Evolutionary conservation across 23 red algal genomes (phyloP).

Genomic region (Gracilaria domingensis): DNA sequence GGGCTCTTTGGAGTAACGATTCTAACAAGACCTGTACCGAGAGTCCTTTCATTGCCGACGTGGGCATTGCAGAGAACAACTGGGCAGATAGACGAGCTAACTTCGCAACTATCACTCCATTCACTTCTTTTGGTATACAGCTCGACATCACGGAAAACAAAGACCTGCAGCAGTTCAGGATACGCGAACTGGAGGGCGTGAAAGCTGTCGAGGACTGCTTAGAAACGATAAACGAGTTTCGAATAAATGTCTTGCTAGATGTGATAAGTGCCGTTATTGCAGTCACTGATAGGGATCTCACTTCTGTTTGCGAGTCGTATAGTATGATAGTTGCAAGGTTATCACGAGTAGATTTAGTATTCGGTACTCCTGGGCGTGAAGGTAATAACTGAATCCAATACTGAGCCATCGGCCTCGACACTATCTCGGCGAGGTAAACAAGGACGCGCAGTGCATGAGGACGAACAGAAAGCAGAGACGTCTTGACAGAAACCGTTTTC

Average conservation of each 20-base stretch:
- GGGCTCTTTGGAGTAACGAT: conserved; percentile 3
- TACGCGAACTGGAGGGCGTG: conserved; percentile 25
- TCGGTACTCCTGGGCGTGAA: conserved; percentile 2
- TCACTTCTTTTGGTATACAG: conserved; percentile 7
- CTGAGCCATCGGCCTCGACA: conserved; percentile 1
- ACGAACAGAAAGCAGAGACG: conserved; percentile 10
- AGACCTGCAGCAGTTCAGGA: conserved; percentile 7
- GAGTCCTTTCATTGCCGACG: not conserved
- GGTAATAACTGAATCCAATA: conserved; percentile 55
- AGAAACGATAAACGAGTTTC: conserved; percentile 19
- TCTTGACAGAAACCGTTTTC: not conserved
- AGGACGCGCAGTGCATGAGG: conserved; percentile 8
- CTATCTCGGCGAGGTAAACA: not conserved
- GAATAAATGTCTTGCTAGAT: conserved; percentile 31
- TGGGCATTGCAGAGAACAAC: conserved; percentile 15
- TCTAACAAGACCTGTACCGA: not conserved
- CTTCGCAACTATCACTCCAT: conserved; percentile 37
- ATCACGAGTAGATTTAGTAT: not conserved
- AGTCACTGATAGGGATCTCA: conserved; percentile 15
- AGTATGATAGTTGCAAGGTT: conserved; percentile 42
- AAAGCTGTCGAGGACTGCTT: conserved; percentile 8
- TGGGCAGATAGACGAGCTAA: conserved; percentile 29
- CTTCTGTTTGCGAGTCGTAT: conserved; percentile 31
- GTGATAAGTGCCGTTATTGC: conserved; percentile 27
- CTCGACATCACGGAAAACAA: conserved; percentile 16